Evolutionary conservation across 805 yeast species (phyloP).

Genomic region (Kazachstania taianensis): DNA sequence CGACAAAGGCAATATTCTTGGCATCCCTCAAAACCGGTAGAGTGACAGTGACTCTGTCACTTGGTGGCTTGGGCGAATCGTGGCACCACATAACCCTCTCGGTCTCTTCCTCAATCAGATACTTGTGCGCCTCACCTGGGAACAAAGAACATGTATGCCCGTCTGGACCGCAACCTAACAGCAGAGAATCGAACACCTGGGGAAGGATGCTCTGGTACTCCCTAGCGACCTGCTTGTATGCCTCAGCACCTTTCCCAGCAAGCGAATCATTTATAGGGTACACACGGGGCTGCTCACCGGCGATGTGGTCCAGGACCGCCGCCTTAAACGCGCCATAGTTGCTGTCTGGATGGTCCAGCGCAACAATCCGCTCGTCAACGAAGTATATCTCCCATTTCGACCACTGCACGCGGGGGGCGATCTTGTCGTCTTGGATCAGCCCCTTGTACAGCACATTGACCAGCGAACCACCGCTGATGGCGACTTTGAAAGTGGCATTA

Average conservation of each 20-base stretch:
- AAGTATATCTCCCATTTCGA: constrained; percentile 71
- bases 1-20: constrained; percentile 62
- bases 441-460: constrained; percentile 60
- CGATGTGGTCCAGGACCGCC: constrained; percentile 45
- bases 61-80: constrained; percentile 91
- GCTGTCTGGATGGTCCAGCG: constrained; percentile 72
- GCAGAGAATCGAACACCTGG: constrained; percentile 45
- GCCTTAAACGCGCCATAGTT: constrained; percentile 72
- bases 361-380: constrained; percentile 86
- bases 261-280: constrained; percentile 56
- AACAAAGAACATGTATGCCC: constrained; percentile 92
- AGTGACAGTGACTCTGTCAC: constrained; percentile 83
- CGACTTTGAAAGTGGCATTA: constrained; percentile 50
- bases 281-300: constrained; percentile 38
- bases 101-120: constrained; percentile 41
- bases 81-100: constrained; percentile 51
- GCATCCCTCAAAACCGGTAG: constrained; percentile 54
- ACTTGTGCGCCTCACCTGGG: constrained; percentile 56
- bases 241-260: constrained; percentile 44
- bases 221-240: constrained; percentile 46
- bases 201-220: constrained; percentile 57
- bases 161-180: constrained; percentile 91
- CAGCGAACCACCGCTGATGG: constrained; percentile 86
- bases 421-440: constrained; percentile 45
- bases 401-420: constrained; percentile 47